Percentiles rank a stretch among this genome's conserved stretches.
Evolutionary conservation across 1,139 yeast genomes (phyloP).

Genomic region (Keqinozyma sinolaborantium): DNA sequence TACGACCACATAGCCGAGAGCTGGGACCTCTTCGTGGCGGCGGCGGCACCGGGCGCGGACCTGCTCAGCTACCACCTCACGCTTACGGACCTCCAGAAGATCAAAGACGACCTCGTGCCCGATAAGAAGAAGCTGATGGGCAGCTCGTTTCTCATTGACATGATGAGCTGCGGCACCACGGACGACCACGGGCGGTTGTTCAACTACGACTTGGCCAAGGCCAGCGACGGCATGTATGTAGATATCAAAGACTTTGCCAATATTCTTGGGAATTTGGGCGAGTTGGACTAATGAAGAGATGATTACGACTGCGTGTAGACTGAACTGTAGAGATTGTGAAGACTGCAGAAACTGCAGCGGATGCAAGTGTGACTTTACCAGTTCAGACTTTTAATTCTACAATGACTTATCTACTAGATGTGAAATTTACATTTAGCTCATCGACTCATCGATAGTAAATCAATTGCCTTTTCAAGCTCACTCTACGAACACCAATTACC

Average conservation of each 20-base stretch:
- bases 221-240: constrained; percentile 26
- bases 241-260: constrained; percentile 42
- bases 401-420: too few relatives aligned
- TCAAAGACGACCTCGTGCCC: constrained; percentile 24
- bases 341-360: too few relatives aligned
- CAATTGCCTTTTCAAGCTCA: too few relatives aligned
- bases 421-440: too few relatives aligned
- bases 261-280: constrained; percentile 40
- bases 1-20: constrained; percentile 24
- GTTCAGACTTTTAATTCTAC: too few relatives aligned
- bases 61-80: constrained; percentile 18
- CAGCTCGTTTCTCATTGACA: constrained; percentile 40
- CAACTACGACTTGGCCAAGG: constrained; percentile 26
- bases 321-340: too few relatives aligned
- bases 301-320: too few relatives aligned
- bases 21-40: constrained; percentile 34
- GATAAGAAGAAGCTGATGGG: constrained; percentile 15
- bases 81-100: constrained; percentile 28
- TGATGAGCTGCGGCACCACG: constrained; percentile 37
- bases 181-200: constrained; percentile 25
- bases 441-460: too few relatives aligned
- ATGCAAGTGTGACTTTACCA: too few relatives aligned
- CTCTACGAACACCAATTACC: too few relatives aligned
- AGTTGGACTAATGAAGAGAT: constrained; percentile 25
- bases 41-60: constrained; percentile 6